phyloP scores from a whole-genome alignment of 2,329 filamentous ascomycete genomes.

The Sporothrix sp. region DNA sequence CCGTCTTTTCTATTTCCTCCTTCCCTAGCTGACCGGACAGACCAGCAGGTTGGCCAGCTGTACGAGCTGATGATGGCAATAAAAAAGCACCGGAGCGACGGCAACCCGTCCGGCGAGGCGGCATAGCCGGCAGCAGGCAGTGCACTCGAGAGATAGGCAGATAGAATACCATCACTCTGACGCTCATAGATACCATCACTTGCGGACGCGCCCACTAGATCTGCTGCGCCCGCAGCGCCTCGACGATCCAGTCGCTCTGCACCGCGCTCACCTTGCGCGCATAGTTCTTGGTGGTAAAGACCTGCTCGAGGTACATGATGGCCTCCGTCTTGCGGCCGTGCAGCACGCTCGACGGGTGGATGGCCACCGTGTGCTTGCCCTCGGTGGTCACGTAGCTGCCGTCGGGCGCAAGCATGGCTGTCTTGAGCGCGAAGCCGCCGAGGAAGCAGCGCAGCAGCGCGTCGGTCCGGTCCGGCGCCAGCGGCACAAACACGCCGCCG shows the following conservation, averaged over 20 bases:
- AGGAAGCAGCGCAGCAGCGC: constrained; percentile 52
- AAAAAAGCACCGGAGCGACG: constrained; percentile 28
- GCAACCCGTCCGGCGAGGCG: constrained; percentile 3
- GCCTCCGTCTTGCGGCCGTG: constrained; percentile 55
- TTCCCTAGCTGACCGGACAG: constrained; percentile 40
- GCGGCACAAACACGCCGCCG: constrained; percentile 47
- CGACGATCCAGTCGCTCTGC: constrained; percentile 49
- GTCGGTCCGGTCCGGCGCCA: constrained; percentile 44
- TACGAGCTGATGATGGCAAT: constrained; percentile 92
- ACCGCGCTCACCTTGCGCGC: constrained; percentile 56
- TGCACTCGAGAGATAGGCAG: no score
- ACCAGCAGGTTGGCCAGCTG: constrained; percentile 86
- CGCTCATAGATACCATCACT: no score
- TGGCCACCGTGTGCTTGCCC: constrained; percentile 50
- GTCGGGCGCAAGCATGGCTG: constrained; percentile 51
- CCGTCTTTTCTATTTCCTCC: no score
- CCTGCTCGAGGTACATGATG: constrained; percentile 59
- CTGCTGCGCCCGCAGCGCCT: constrained; percentile 31
- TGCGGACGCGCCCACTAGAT: no score
- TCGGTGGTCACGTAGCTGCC: constrained; percentile 50
- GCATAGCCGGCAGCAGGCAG: no score
- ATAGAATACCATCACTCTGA: no score
- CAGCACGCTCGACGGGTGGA: constrained; percentile 54
- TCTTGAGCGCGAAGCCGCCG: constrained; percentile 49
- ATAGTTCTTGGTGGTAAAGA: constrained; percentile 57